Conservation (phyloP, 208 protist genomes). For the Wallacemonas sp. region DNA sequence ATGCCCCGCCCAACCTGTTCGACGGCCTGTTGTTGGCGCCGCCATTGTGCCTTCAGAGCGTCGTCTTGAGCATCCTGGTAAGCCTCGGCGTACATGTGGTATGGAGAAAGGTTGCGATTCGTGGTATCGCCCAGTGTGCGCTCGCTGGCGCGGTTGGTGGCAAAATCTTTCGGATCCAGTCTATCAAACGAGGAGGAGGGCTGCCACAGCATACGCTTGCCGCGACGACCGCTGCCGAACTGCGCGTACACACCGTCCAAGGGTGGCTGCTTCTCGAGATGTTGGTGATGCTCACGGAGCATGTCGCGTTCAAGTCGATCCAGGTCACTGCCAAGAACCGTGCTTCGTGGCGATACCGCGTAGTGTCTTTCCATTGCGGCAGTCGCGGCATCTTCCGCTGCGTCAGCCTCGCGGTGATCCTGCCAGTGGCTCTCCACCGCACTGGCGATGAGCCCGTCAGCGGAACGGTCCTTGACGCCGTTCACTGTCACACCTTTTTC, state of each 20-base stretch:
- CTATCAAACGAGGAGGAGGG: conserved; percentile 64
- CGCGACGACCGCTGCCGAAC: conserved; percentile 39
- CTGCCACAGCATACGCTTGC: conserved; percentile 42
- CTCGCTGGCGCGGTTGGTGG: conserved; percentile 10
- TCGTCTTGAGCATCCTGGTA: conserved; percentile 26
- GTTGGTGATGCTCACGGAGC: conserved; percentile 73
- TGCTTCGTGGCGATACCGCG: conserved; percentile 48
- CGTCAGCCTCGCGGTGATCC: conserved; percentile 1
- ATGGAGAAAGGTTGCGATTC: conserved; percentile 42
- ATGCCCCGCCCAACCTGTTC: neutral
- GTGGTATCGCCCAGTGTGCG: conserved; percentile 19
- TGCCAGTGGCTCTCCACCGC: conserved; percentile 6
- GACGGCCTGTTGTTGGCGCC: neutral
- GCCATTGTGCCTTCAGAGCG: neutral
- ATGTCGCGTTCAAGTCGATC: conserved; percentile 76
- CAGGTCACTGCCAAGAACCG: conserved; percentile 72
- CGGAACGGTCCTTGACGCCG: neutral
- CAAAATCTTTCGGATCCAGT: conserved; percentile 14
- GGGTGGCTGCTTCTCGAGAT: conserved; percentile 33
- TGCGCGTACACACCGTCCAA: conserved; percentile 48
- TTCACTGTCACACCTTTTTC: neutral
- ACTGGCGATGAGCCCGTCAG: conserved; percentile 3
- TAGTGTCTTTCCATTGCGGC: conserved; percentile 30
- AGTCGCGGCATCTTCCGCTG: neutral
- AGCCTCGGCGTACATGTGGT: conserved; percentile 59